These are phyloP conservation scores for Suillus luteus DNA, from an alignment of 768 basidiomycete genomes.

Conservation along the genomic window DNA sequence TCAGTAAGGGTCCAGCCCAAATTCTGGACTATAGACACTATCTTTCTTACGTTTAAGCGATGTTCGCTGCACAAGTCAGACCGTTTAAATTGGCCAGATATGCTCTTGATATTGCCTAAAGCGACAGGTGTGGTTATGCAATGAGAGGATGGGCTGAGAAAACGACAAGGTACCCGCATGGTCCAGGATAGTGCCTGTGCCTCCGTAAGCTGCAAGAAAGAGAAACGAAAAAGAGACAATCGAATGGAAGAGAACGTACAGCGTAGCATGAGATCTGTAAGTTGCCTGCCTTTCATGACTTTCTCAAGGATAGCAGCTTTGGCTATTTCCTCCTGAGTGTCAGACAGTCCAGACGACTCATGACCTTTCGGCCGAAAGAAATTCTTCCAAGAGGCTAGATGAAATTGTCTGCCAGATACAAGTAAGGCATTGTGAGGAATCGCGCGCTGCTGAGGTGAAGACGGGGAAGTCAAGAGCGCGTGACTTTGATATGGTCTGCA, in stretches of 20 bases:
- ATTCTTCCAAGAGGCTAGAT: constrained; percentile 31
- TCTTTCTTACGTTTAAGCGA: constrained; percentile 71
- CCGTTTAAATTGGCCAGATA: constrained; percentile 88
- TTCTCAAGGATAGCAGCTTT: constrained; percentile 79
- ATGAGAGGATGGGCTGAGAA: constrained; percentile 17
- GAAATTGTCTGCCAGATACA: constrained; percentile 11
- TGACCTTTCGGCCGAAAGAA: constrained; percentile 16
- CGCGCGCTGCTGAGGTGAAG: background rate
- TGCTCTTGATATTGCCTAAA: constrained; percentile 81
- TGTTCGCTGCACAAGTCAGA: constrained; percentile 87
- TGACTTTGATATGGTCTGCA: background rate
- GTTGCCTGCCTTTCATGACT: constrained; percentile 84
- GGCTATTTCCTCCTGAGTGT: constrained; percentile 66
- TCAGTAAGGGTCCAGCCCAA: constrained; percentile 23
- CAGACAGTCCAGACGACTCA: constrained; percentile 23
- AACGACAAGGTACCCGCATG: constrained; percentile 58
- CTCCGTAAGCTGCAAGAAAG: constrained; percentile 14
- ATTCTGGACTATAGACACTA: constrained; percentile 21
- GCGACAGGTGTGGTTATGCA: constrained; percentile 30
- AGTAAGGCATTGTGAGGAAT: constrained; percentile 4
- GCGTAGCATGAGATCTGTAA: constrained; percentile 86
- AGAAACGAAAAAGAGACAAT: constrained; percentile 10
- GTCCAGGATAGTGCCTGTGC: constrained; percentile 83
- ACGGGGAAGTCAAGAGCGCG: background rate
- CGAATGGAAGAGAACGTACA: constrained; percentile 56